phyloP scores from a whole-genome alignment of 2,329 filamentous ascomycete species.

The Alternaria solani region DNA sequence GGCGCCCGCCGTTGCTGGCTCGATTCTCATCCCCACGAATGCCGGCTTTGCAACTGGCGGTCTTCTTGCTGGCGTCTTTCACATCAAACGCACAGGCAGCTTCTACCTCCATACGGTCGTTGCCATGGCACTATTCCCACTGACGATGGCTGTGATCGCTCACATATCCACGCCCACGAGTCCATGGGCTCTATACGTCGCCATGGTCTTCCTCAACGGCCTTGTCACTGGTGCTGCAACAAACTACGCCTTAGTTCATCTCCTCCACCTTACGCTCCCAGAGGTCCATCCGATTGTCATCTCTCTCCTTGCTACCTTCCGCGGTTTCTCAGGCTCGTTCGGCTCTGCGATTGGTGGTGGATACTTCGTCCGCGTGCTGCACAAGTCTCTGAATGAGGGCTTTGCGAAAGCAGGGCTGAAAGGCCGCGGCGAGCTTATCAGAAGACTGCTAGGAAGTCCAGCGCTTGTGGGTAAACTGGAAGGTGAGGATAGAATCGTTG shows the following conservation, averaged over 20 bases:
- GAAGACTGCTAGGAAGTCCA: conserved; percentile 66
- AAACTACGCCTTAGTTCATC: conserved; percentile 83
- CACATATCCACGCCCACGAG: conserved; percentile 63
- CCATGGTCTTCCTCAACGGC: conserved; percentile 73
- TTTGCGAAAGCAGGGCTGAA: conserved; percentile 60
- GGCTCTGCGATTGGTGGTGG: conserved; percentile 82
- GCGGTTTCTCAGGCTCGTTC: conserved; percentile 82
- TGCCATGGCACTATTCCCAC: conserved; percentile 68
- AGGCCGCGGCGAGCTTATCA: conserved; percentile 56
- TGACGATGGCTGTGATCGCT: conserved; percentile 66
- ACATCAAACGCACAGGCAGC: conserved; percentile 75
- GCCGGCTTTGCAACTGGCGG: conserved; percentile 79
- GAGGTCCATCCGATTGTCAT: conserved; percentile 78
- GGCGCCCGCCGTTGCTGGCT: conserved; percentile 73
- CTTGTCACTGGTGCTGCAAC: conserved; percentile 74
- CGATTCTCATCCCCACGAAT: conserved; percentile 83
- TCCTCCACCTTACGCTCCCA: conserved; percentile 74
- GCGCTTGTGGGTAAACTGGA: conserved; percentile 60
- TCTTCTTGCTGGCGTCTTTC: conserved; percentile 75
- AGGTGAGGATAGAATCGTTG: conserved; percentile 61
- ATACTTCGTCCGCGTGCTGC: conserved; percentile 71
- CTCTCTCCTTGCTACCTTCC: conserved; percentile 78
- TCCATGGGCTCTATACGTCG: conserved; percentile 63
- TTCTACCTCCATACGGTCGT: conserved; percentile 74
- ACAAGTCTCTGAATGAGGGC: conserved; percentile 62